These are phyloP conservation scores for Acorus calamus DNA, from an alignment of 106 monocot genomes.

Conservation along the genomic window DNA sequence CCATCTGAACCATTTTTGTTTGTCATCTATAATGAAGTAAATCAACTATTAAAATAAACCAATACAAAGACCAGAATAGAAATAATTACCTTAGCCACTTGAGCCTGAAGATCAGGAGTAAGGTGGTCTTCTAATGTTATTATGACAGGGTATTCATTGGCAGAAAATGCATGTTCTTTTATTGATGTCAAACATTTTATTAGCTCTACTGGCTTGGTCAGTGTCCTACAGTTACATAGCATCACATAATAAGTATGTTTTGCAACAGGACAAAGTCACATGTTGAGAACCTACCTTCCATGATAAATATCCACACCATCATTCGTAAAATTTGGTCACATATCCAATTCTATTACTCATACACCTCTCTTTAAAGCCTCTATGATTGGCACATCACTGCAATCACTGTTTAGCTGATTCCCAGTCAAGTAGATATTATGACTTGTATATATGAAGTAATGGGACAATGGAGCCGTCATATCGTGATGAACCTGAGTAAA, in stretches of 20 bases:
- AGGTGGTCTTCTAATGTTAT: conserved; percentile 32
- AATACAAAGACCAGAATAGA: not conserved
- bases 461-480: conserved; percentile 32
- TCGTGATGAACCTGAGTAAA: conserved; percentile 29
- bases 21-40: too few relatives aligned
- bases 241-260: conserved; percentile 2
- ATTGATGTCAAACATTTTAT: conserved; percentile 25
- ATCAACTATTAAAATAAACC: too few relatives aligned
- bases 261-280: conserved; percentile 23
- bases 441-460: conserved; percentile 37
- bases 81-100: conserved; percentile 22
- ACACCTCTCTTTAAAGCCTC: conserved; percentile 37
- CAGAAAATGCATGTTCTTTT: conserved; percentile 23
- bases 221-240: conserved; percentile 18
- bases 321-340: conserved; percentile 35
- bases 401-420: conserved; percentile 39
- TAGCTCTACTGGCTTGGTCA: conserved; percentile 25
- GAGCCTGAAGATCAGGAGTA: conserved; percentile 27
- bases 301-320: conserved; percentile 32
- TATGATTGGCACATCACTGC: conserved; percentile 36
- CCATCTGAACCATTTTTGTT: conserved; percentile 35
- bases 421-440: conserved; percentile 41
- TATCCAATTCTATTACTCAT: conserved; percentile 34
- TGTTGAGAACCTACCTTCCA: conserved; percentile 17
- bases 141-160: conserved; percentile 17